Evolutionary conservation across 495 filamentous ascomycete species (phyloP), one percentile per base, ranked within the genome.

Genomic region (Podospora sp.): DNA sequence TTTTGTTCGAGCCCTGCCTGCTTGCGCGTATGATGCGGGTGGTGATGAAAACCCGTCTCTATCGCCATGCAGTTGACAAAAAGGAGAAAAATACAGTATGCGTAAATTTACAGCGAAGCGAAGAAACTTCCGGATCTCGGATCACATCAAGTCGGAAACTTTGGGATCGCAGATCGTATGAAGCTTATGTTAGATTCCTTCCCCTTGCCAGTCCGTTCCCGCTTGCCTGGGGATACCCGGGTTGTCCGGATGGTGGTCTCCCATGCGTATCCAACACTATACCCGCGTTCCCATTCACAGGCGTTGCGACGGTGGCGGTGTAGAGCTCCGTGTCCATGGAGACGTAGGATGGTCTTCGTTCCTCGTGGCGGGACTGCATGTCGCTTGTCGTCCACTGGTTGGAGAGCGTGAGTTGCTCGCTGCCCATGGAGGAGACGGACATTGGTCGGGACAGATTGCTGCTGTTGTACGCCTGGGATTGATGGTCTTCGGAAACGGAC

Each of bases 291-390:
- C 49, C 25, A 55, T 55, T 26, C 2, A 26, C 21, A n/a, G 20
- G 52, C 3, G 52, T 55, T n/a, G 52, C 52, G 2, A 55, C 52
- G 21, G 52, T 33, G 26, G 56, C 56, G 18, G 22, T 59, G 26
- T 59, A 59, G 4, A 59, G 22, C 25, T 59, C 56, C 56, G 22
- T 27, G 11, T 59, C 56, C 56, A 59, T 59, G 11, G 56, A 59
- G 24, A 59, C 26, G 16, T 59, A 59, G 2, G 56, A 59, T 16
- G 56, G 56, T 59, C 56, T 27, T n/a, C 56, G 56, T 14, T 59
- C 56, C 22, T 27, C 22, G 56, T 59, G 56, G 20, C 52, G 52
- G 24, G 9, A 9, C n/a, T 26, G 21, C 5, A 46, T 12, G 40
- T 46, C 40, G 40, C 40, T 46, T 4, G 40, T 46, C 9, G 52